Evolutionary conservation across 148 eudicot genomes (phyloP).

Genomic region (Vaccinium vitisidaea): DNA sequence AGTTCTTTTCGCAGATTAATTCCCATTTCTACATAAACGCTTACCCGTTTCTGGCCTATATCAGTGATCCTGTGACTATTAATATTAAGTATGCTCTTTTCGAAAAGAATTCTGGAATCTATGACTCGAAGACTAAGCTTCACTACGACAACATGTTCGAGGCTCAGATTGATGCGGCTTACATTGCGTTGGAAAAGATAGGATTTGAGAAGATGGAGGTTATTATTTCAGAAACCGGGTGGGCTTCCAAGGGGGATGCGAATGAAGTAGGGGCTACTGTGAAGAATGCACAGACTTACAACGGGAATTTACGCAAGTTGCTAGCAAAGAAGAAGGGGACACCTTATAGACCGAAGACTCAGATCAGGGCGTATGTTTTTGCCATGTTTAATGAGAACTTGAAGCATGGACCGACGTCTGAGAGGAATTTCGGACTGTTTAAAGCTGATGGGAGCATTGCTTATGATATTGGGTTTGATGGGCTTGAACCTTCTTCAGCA

Average conservation of each 20-base stretch:
- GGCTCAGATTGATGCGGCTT: constrained; percentile 79
- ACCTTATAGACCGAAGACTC: constrained; percentile 58
- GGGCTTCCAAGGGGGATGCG: constrained; percentile 79
- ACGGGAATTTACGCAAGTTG: constrained; percentile 52
- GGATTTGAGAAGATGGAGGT: constrained; percentile 68
- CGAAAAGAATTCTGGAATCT: constrained; percentile 46
- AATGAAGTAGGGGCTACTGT: constrained; percentile 54
- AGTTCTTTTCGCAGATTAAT: constrained; percentile 48
- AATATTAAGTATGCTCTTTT: constrained; percentile 69
- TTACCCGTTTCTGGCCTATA: constrained; percentile 86
- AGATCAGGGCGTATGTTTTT: constrained; percentile 66
- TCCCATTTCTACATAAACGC: constrained; percentile 78
- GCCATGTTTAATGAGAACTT: constrained; percentile 78
- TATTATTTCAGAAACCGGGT: constrained; percentile 88
- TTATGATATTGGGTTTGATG: constrained; percentile 75
- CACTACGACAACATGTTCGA: constrained; percentile 87
- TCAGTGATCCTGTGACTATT: constrained; percentile 54
- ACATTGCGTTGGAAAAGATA: constrained; percentile 61
- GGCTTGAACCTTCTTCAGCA: constrained; percentile 57
- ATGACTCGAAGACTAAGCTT: constrained; percentile 54
- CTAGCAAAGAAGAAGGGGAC: constrained; percentile 76
- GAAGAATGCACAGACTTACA: constrained; percentile 65
- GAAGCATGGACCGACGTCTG: constrained; percentile 88
- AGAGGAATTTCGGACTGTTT: constrained; percentile 84
- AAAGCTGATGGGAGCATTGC: constrained; percentile 81